Percentiles rank a stretch among this genome's conserved stretches.
Conservation (phyloP, 2,329 filamentous ascomycete species). For the Claviceps pazoutovae region DNA sequence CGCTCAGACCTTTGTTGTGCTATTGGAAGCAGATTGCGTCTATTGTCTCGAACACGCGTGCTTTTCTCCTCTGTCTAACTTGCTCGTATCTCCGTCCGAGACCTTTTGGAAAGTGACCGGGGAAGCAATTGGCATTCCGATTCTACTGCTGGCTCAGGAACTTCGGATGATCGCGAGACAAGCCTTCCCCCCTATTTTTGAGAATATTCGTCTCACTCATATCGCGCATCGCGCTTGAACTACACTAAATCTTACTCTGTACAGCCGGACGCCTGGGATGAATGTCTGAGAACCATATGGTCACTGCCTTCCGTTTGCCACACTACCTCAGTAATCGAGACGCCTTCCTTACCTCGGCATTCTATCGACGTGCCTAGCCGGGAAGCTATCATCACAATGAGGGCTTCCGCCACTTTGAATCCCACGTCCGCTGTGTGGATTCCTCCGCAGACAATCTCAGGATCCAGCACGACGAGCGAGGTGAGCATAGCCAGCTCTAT, state of each 20-base stretch:
- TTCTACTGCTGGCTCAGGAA: too few species aligned
- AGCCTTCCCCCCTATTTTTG: too few species aligned
- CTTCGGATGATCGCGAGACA: too few species aligned
- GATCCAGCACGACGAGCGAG: slow-evolving; percentile 2
- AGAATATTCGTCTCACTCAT: too few species aligned
- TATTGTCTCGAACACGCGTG: not conserved
- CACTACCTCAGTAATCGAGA: not conserved
- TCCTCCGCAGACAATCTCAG: not conserved
- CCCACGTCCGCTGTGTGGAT: slow-evolving; percentile 4
- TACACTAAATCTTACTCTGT: not conserved
- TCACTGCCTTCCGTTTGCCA: not conserved
- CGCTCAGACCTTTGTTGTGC: not conserved
- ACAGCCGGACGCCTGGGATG: not conserved
- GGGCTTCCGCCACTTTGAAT: not conserved
- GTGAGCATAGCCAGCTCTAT: not conserved
- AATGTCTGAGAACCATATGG: not conserved
- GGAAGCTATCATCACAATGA: not conserved
- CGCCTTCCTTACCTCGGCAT: not conserved
- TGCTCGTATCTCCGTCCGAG: not conserved
- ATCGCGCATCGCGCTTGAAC: not conserved
- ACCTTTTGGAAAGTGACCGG: not conserved
- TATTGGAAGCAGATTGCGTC: not conserved
- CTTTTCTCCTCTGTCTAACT: not conserved
- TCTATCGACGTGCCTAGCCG: not conserved
- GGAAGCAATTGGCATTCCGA: too few species aligned